Conservation (phyloP, 176 grass and related monocot species). For the Carex cristatella region DNA sequence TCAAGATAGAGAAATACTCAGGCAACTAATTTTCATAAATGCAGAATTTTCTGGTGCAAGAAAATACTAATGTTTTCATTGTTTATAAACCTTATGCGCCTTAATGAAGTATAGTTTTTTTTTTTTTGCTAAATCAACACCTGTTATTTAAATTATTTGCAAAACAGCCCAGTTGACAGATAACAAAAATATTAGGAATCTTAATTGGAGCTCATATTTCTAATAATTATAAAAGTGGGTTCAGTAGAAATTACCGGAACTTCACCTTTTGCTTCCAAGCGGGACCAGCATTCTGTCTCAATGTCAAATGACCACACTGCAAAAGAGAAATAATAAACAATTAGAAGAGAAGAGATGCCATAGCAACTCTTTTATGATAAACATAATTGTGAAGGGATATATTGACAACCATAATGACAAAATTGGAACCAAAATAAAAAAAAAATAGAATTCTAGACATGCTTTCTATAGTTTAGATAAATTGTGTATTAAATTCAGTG, state of each 20-base stretch:
- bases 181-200: not conserved
- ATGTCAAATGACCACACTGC: constrained; percentile 84
- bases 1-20: not conserved
- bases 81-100: not conserved
- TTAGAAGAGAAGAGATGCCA: not conserved
- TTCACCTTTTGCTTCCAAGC: constrained; percentile 82
- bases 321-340: constrained; percentile 32
- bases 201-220: not conserved
- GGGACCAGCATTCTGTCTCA: constrained; percentile 71
- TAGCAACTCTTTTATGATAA: constrained; percentile 24
- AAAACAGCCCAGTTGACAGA: not conserved
- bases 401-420: not conserved
- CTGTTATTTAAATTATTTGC: not conserved
- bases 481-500: not conserved
- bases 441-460: not conserved
- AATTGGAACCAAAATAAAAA: not conserved
- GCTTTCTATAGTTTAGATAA: not conserved
- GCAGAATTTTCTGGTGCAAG: not conserved
- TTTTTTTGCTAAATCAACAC: not conserved
- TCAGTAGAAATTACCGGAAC: constrained; percentile 59
- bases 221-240: constrained; percentile 6
- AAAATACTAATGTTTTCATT: not conserved
- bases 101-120: not conserved
- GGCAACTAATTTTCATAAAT: not conserved
- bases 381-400: not conserved